Evolutionary conservation across 1,284 basidiomycete genomes (phyloP).

Genomic region (Cutaneotrichosporon dermatis): DNA sequence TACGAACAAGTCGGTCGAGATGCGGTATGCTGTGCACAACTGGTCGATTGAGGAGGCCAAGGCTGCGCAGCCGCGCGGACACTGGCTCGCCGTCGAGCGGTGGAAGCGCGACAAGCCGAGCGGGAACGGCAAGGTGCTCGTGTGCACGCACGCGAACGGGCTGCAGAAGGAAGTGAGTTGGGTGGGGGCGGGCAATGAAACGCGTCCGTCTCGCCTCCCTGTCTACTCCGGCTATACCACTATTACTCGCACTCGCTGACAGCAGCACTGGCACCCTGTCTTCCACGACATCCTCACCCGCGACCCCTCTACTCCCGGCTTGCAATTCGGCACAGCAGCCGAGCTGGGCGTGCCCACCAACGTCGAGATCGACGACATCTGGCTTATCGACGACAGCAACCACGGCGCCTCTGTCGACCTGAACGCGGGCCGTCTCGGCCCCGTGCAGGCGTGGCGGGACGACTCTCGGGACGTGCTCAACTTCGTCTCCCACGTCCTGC

Average conservation of each 20-base stretch:
- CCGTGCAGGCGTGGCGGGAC: constrained; percentile 43
- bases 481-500: constrained; percentile 51
- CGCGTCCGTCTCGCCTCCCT: too few species aligned
- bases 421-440: constrained; percentile 57
- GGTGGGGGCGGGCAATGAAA: too few species aligned
- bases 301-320: constrained; percentile 1
- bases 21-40: constrained; percentile 8
- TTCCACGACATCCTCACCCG: constrained; percentile 51
- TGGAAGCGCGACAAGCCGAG: constrained; percentile 7
- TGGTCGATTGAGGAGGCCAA: constrained; percentile 7
- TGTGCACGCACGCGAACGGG: constrained; percentile 18
- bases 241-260: background rate
- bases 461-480: constrained; percentile 44
- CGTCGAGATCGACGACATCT: constrained; percentile 63
- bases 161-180: constrained; percentile 55
- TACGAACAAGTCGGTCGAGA: background rate
- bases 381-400: constrained; percentile 70
- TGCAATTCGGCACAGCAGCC: constrained; percentile 8
- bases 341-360: background rate
- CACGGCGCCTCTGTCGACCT: constrained; percentile 69
- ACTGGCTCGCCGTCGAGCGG: constrained; percentile 11
- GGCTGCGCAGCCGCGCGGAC: constrained; percentile 33
- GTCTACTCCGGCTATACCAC: too few species aligned
- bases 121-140: constrained; percentile 11
- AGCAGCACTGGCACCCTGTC: constrained; percentile 58